Conservation (phyloP, 2,329 filamentous ascomycete genomes). For the Cytospora paraplurivora region DNA sequence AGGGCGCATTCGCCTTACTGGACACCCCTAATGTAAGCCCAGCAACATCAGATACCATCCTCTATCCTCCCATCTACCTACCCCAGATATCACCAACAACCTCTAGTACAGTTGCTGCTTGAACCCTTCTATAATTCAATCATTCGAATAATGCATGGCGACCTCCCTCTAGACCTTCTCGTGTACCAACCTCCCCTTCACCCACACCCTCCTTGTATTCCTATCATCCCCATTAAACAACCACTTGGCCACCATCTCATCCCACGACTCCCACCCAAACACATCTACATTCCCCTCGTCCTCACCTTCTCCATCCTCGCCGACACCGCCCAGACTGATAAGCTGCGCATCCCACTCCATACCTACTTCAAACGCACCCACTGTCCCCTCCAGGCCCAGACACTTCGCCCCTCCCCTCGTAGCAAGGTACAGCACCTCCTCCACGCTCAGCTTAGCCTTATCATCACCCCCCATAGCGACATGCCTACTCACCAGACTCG, state of each 20-base stretch:
- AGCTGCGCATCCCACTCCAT: slow-evolving; percentile 93
- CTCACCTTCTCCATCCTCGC: slow-evolving; percentile 41
- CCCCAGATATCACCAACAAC: background rate
- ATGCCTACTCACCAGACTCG: slow-evolving; percentile 75
- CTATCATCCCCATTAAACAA: slow-evolving; percentile 90
- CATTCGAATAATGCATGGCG: background rate
- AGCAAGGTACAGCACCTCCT: slow-evolving; percentile 83
- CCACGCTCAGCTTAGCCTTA: slow-evolving; percentile 71
- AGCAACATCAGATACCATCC: background rate
- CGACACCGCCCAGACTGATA: slow-evolving; percentile 61
- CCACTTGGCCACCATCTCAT: slow-evolving; percentile 89
- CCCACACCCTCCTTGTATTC: slow-evolving; percentile 89
- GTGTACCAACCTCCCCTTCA: slow-evolving; percentile 81
- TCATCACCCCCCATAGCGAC: slow-evolving; percentile 59
- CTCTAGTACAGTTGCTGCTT: background rate
- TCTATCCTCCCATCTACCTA: background rate
- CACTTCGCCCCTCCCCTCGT: slow-evolving; percentile 86
- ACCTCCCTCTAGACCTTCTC: slow-evolving; percentile 39
- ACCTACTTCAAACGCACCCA: slow-evolving; percentile 83
- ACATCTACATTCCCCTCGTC: slow-evolving; percentile 73
- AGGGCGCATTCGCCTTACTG: background rate
- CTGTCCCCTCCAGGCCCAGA: slow-evolving; percentile 68
- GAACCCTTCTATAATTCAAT: background rate
- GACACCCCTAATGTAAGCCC: background rate
- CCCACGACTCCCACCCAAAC: slow-evolving; percentile 91